A percentile compares a stretch with the other conserved stretches of the same genome.
Conservation (phyloP, 345 rosid species). For the Microcos paniculata region DNA sequence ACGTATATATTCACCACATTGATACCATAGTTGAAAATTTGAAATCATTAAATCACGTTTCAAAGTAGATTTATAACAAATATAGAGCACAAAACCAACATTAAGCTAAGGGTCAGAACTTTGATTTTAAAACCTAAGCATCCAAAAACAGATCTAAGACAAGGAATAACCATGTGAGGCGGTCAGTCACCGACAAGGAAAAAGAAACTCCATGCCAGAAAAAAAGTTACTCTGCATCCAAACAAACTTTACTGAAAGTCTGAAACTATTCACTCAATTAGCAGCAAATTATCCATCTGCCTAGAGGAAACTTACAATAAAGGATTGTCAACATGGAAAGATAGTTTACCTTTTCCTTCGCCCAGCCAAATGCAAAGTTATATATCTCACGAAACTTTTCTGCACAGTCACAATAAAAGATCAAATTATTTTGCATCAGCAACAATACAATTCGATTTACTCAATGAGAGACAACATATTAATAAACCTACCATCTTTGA, state of each 20-base stretch:
- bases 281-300: not conserved
- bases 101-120: not conserved
- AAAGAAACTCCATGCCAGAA: not conserved
- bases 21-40: not conserved
- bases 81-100: not conserved
- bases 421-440: not conserved
- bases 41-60: not conserved
- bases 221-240: not conserved
- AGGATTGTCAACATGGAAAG: not conserved
- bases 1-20: not conserved
- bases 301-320: not conserved
- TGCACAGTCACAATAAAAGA: slow-evolving; percentile 40
- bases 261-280: not conserved
- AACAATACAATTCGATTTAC: slow-evolving; percentile 2
- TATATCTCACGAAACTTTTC: slow-evolving; percentile 93
- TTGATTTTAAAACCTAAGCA: not conserved
- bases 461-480: not conserved
- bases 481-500: not conserved
- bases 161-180: not conserved
- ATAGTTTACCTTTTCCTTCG: slow-evolving; percentile 84
- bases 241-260: not conserved
- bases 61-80: not conserved
- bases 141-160: not conserved
- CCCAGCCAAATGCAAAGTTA: slow-evolving; percentile 97
- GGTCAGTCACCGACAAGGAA: not conserved